These are phyloP conservation scores for Borovskyia barvae DNA, from an alignment of 208 protist species.

Conservation along the genomic window DNA sequence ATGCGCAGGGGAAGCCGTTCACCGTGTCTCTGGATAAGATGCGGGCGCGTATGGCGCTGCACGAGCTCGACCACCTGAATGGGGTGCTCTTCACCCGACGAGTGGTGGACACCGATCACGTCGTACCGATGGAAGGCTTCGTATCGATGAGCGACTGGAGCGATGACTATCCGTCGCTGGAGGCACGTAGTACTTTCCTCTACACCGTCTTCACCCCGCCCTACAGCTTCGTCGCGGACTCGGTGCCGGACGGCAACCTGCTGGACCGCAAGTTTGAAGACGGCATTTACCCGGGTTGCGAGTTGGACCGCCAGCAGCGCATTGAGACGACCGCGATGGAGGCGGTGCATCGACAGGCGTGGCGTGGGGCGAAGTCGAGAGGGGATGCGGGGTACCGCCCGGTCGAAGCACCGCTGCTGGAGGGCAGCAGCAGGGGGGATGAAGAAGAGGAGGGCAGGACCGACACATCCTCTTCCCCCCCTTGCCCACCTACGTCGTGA, in stretches of 20 bases:
- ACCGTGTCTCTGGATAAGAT: constrained; percentile 59
- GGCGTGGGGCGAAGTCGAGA: constrained; percentile 38
- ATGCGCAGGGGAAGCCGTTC: constrained; percentile 39
- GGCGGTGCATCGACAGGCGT: constrained; percentile 46
- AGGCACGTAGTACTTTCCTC: constrained; percentile 88
- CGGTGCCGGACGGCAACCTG: constrained; percentile 67
- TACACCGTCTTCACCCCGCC: constrained; percentile 88
- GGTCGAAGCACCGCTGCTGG: not conserved
- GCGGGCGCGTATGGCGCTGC: constrained; percentile 78
- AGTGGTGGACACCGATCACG: constrained; percentile 83
- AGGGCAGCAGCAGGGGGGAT: not conserved
- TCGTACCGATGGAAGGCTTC: constrained; percentile 86
- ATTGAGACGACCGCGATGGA: constrained; percentile 65
- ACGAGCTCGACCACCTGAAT: constrained; percentile 84
- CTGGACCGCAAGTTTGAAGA: constrained; percentile 91
- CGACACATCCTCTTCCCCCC: not conserved
- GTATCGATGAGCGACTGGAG: constrained; percentile 86
- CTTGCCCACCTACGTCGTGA: not conserved
- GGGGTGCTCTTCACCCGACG: constrained; percentile 85
- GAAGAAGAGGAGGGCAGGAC: not conserved
- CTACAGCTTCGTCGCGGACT: constrained; percentile 61
- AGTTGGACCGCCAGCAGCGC: constrained; percentile 70
- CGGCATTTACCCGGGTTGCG: constrained; percentile 81
- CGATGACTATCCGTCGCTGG: constrained; percentile 88
- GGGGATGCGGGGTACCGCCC: not conserved